These are phyloP conservation scores for Colletotrichum shisoi DNA, from an alignment of 2,329 filamentous ascomycete genomes.

Conservation along the genomic window DNA sequence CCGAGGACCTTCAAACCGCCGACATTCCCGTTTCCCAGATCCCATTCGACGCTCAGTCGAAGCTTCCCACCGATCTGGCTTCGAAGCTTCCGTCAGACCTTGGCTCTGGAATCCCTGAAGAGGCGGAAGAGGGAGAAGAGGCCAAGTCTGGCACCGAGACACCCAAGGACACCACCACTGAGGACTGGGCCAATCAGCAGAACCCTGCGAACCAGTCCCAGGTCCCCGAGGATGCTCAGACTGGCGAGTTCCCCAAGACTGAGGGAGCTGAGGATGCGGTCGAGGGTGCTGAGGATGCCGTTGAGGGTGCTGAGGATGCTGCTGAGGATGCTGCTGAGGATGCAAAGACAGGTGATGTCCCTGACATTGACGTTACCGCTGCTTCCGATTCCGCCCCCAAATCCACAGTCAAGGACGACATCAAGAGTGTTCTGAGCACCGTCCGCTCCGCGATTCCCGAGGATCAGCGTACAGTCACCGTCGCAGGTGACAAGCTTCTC, in stretches of 20 bases:
- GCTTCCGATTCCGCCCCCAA: slow-evolving; percentile 24
- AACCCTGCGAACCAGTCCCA: slow-evolving; percentile 29
- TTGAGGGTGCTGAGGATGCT: not conserved
- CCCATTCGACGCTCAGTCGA: slow-evolving; percentile 28
- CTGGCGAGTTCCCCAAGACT: slow-evolving; percentile 14
- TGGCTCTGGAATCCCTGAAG: slow-evolving; percentile 8
- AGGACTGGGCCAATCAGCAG: slow-evolving; percentile 32
- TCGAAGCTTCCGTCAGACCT: slow-evolving; percentile 28
- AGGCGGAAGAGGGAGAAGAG: not conserved
- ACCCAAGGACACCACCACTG: slow-evolving; percentile 5
- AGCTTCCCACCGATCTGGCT: slow-evolving; percentile 30
- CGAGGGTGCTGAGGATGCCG: not conserved
- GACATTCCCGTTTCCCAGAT: slow-evolving; percentile 37
- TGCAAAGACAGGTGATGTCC: slow-evolving; percentile 20
- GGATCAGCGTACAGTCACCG: slow-evolving; percentile 32
- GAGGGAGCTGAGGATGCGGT: not conserved
- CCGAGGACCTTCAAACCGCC: slow-evolving; percentile 38
- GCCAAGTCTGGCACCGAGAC: slow-evolving; percentile 5
- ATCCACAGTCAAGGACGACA: slow-evolving; percentile 29
- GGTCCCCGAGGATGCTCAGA: slow-evolving; percentile 12
- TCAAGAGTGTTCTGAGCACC: slow-evolving; percentile 31
- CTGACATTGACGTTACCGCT: slow-evolving; percentile 11
- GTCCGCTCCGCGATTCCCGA: slow-evolving; percentile 29
- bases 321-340: not conserved
- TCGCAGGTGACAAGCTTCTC: slow-evolving; percentile 36